These are phyloP conservation scores for Lignosus rhinocerotis DNA, from an alignment of 1,284 basidiomycete genomes.

Conservation along the genomic window DNA sequence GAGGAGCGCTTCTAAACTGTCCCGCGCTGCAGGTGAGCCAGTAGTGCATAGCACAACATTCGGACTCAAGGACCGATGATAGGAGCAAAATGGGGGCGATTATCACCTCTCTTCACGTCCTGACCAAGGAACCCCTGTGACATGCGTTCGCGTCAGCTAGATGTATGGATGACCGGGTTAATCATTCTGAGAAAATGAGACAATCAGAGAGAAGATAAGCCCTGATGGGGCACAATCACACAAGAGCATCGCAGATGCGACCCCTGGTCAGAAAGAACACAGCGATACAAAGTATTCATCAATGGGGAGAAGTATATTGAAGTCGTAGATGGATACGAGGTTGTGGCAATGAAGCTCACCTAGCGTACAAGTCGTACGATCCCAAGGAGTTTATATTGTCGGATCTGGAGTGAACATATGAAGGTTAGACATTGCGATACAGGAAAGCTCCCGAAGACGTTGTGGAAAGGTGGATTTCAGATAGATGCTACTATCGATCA, in stretches of 20 bases:
- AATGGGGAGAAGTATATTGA: background rate
- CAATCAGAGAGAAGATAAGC: background rate
- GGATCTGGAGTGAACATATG: background rate
- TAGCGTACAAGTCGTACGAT: too few species aligned
- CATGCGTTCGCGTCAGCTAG: too few species aligned
- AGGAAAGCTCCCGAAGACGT: background rate
- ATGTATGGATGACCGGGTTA: too few species aligned
- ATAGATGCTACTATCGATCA: background rate
- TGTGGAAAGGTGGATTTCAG: background rate
- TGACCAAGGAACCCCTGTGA: too few species aligned
- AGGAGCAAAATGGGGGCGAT: too few species aligned
- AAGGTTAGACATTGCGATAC: background rate
- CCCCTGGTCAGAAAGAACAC: background rate
- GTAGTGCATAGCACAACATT: too few species aligned
- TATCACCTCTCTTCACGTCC: too few species aligned
- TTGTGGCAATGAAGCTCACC: background rate
- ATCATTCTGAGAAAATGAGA: background rate
- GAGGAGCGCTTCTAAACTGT: too few species aligned
- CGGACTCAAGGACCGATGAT: too few species aligned
- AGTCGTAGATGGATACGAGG: background rate
- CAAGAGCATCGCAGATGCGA: background rate
- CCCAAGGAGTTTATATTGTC: too few species aligned
- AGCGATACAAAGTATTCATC: background rate
- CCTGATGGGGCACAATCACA: background rate
- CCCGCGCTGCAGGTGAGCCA: too few species aligned